Evolutionary conservation across 2,329 filamentous ascomycete species (phyloP).

Genomic region (Lecanicillium sp.): DNA sequence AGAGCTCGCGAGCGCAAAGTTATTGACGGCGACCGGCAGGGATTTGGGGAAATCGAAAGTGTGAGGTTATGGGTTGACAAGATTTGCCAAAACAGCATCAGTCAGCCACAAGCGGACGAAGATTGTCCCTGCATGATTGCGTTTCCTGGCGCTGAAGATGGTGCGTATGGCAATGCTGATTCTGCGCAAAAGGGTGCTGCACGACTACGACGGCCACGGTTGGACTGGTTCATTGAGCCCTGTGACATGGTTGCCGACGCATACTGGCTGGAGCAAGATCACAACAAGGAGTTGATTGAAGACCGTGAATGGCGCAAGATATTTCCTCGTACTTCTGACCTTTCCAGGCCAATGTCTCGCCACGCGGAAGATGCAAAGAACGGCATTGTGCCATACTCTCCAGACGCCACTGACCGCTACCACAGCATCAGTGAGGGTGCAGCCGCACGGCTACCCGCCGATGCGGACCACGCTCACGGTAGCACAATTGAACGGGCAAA

Average conservation of each 20-base stretch:
- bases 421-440: constrained; percentile 9
- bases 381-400: constrained; percentile 17
- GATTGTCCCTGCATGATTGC: constrained; percentile 28
- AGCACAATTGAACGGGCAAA: constrained; percentile 52
- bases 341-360: constrained; percentile 22
- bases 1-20: constrained; percentile 68
- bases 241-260: constrained; percentile 83
- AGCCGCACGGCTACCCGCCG: constrained; percentile 17
- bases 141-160: constrained; percentile 38
- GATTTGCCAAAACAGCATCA: constrained; percentile 33
- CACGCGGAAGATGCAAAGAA: constrained; percentile 19
- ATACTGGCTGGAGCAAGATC: constrained; percentile 79
- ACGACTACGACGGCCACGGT: constrained; percentile 63
- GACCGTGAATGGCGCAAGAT: constrained; percentile 70
- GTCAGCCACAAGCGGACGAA: constrained; percentile 14
- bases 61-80: constrained; percentile 73
- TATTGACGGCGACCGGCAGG: constrained; percentile 67
- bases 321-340: constrained; percentile 40
- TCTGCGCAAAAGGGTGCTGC: constrained; percentile 34
- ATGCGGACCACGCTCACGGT: constrained; percentile 38
- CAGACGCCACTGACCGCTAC: constrained; percentile 17
- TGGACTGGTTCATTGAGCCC: constrained; percentile 79
- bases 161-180: constrained; percentile 33
- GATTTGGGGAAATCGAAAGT: constrained; percentile 65
- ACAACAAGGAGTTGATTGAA: constrained; percentile 75